Evolutionary conservation across 73 alveolate species (phyloP), one percentile per base, ranked within the genome.

Genomic region (Paramecium sonneborni): DNA sequence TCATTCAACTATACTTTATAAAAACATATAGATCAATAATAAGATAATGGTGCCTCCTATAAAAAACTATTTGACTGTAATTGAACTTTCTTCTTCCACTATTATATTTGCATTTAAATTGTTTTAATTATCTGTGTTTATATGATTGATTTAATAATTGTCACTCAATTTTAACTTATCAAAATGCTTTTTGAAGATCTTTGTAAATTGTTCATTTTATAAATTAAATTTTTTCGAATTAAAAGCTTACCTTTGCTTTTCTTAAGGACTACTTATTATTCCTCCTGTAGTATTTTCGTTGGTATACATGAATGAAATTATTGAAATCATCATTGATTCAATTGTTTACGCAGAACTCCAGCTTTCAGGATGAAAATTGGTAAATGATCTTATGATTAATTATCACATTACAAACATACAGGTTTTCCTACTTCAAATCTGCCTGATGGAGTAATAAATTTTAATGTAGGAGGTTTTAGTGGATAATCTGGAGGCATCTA

Each of bases 341-440:
- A 94, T 93, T 14, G 79, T 92, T 95, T 95, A 95, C 35, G 94
- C n/a, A 8, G 96, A 95, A 46, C 90, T 85, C 98, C 98, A 95
- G 24, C 93, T 79, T 85, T 95, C 98, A 4, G 98, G 98, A 70
- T 95, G 98, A 67, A 18, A 96, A 89, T 90, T 95, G 6, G 97
- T 92, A 18, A 96, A 94, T 23, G 96, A 69, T 39, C 90, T 85
- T 41, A 6, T 4, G 3, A 3, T 20, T 9, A 3, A 2, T 5
- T 39, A 21, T 18, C 3, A 21, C 5, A 15, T 20, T 76, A 76
- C 88, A 76, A 41, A 70, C 97, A 94, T 9, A 95, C 92, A 5
- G 93, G 70, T 48, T 55, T 57, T 57, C 92, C 95, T 23, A 79
- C 69, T 34, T 92, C 85, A 85, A 95, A 95, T 46, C 97, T 76